These are phyloP conservation scores for Zelonia costaricensis DNA, from an alignment of 208 protist genomes.

Conservation along the genomic window DNA sequence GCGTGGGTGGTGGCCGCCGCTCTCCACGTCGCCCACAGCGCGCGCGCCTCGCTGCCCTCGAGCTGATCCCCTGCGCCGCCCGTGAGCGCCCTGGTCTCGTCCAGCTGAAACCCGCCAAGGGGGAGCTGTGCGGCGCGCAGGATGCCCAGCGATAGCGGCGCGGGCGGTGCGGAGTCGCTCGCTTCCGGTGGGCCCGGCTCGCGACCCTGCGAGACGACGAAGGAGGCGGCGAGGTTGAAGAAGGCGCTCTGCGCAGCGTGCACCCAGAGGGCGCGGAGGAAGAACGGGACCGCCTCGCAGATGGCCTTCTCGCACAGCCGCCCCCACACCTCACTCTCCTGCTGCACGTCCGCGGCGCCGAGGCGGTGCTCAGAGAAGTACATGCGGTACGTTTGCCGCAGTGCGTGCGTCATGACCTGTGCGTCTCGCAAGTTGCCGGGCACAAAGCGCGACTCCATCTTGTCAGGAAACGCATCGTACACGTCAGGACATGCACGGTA, in stretches of 20 bases:
- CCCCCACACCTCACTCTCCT: conserved; percentile 43
- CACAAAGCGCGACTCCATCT: conserved; percentile 63
- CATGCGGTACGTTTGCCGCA: conserved; percentile 62
- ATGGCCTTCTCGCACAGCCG: conserved; percentile 73
- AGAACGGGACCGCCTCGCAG: conserved; percentile 45
- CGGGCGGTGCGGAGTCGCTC: no score
- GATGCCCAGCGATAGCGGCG: conserved; percentile 7
- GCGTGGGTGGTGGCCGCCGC: conserved; percentile 23
- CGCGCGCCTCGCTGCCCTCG: neutral
- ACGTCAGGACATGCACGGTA: conserved; percentile 41
- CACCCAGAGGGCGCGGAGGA: conserved; percentile 71
- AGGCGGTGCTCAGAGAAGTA: conserved; percentile 44
- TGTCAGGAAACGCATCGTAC: conserved; percentile 61
- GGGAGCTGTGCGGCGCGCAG: conserved; percentile 18
- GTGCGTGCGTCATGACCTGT: conserved; percentile 61
- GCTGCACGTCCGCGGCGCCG: conserved; percentile 36
- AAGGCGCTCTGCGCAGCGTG: conserved; percentile 79
- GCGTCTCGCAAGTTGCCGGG: conserved; percentile 51
- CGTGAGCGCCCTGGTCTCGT: no score
- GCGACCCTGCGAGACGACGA: conserved; percentile 15
- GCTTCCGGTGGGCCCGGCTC: neutral
- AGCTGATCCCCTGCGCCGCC: neutral
- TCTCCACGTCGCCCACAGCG: conserved; percentile 19
- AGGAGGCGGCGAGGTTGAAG: conserved; percentile 72
- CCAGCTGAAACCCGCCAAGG: conserved; percentile 27